Evolutionary conservation across 306 rosid species (phyloP), one percentile per base, ranked within the genome.

Genomic region (Casuarina equisetifolia): DNA sequence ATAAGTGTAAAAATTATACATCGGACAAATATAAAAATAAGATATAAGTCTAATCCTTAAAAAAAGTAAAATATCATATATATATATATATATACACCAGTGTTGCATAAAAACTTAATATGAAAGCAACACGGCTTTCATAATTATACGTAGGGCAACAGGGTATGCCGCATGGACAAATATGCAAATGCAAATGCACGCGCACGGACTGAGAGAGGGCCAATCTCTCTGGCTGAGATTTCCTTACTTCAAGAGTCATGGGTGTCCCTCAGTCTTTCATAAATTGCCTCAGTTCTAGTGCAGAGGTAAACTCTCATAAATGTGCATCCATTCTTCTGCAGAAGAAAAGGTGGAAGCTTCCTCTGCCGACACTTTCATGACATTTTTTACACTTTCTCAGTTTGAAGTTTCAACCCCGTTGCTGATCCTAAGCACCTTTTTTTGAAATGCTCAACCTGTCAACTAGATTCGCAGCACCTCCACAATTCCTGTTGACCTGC

Each of bases 351-450:
- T 71, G 74, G 83, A 78, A 75, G 74, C 85, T 62, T 80, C 81
- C 87, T 84, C 84, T 89, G 82, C 90, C 92, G 92, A 89, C 92
- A 89, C 77, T 82, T 17, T 19, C 42, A 43, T 32, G 36, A 10
- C 45, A 59, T 54, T 48, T 48, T 52, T 38, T 61, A 5, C 46
- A 10, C 70, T 70, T 79, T 53, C 49, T 36, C 74, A 17, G n/a
- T 46, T 73, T 44, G 50, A 42, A 20, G 40, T 54, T 64, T 2
- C 39, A 74, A 53, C 12, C 1, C 63, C 4, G 13, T 74, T 50
- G 32, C 1, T 11, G 40, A 20, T 81, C 38, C 19, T 20, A 38
- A 2, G 17, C 71, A 58, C 64, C 39, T 73, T 76, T 82, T 50
- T 54, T 79, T 76, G 75, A 76, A 79, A 53, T 79, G 76, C 81